Evolutionary conservation across 495 filamentous ascomycete genomes (phyloP).

Genomic region (Bacidia gigantensis): DNA sequence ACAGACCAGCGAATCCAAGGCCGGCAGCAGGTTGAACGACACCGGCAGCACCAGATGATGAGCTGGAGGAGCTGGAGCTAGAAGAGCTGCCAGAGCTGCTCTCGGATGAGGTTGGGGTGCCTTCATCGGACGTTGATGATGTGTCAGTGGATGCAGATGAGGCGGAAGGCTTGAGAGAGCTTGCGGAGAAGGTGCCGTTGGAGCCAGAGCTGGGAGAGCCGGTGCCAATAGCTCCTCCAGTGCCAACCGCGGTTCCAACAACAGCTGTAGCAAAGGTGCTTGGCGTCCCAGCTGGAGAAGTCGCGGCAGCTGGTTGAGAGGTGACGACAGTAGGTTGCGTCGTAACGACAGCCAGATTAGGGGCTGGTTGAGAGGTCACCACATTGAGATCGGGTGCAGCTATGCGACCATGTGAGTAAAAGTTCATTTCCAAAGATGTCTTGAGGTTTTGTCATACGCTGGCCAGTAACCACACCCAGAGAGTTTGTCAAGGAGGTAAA

Average conservation of each 20-base stretch:
- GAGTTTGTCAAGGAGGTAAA: conserved; percentile 32
- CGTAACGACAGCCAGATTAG: conserved; percentile 20
- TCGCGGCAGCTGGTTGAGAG: conserved; percentile 29
- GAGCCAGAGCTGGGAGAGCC: conserved; percentile 9
- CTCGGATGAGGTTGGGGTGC: conserved; percentile 3
- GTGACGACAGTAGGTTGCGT: conserved; percentile 31
- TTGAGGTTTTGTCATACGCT: conserved; percentile 19
- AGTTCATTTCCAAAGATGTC: not conserved
- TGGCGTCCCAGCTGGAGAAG: conserved; percentile 36
- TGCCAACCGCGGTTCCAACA: conserved; percentile 17
- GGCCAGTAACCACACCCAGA: conserved; percentile 42
- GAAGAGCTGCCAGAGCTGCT: conserved; percentile 3
- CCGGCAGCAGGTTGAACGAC: conserved; percentile 19
- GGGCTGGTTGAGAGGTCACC: conserved; percentile 25
- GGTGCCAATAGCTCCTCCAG: conserved; percentile 9
- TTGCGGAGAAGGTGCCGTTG: conserved; percentile 16
- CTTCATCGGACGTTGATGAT: conserved; percentile 19
- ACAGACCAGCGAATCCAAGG: conserved; percentile 29
- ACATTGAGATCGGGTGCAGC: conserved; percentile 26
- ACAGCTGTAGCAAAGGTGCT: conserved; percentile 12
- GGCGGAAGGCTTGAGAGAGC: conserved; percentile 15
- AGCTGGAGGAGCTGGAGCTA: not conserved
- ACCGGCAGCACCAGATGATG: conserved; percentile 4
- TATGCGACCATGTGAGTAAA: not conserved
- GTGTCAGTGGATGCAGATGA: conserved; percentile 26